These are phyloP conservation scores for Gaertneriomyces sp. DNA, from an alignment of 192 early-diverging fungal species.

Conservation along the genomic window DNA sequence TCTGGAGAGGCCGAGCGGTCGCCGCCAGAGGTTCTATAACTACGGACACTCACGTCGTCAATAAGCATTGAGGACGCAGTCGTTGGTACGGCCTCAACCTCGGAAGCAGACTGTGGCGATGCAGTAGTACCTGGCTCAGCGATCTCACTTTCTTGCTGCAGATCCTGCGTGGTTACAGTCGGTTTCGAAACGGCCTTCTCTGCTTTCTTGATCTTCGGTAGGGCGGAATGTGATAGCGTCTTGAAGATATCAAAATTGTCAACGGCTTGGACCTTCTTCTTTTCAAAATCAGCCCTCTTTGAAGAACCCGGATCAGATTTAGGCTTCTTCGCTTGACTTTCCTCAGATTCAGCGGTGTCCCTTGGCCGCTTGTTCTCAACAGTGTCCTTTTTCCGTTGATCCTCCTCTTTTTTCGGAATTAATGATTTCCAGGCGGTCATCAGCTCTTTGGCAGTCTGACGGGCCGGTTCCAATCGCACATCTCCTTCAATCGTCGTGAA, in stretches of 20 bases:
- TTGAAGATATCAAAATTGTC: constrained; percentile 21
- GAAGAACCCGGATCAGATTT: not conserved
- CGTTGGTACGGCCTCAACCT: not conserved
- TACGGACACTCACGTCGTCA: constrained; percentile 11
- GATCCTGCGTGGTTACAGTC: not conserved
- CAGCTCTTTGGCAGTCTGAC: constrained; percentile 5
- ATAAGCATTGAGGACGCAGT: constrained; percentile 2
- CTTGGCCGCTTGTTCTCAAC: constrained; percentile 13
- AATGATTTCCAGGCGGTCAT: constrained; percentile 22
- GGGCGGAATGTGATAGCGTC: constrained; percentile 11
- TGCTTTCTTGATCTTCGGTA: constrained; percentile 28
- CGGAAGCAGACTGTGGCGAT: not conserved
- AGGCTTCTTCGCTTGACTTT: not conserved
- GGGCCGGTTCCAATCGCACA: not conserved
- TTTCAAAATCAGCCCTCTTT: not conserved
- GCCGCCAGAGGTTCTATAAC: constrained; percentile 6
- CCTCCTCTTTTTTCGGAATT: constrained; percentile 6
- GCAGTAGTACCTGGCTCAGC: not conserved
- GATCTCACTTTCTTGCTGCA: too few relatives aligned
- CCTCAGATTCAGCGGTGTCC: not conserved
- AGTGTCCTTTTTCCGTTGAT: not conserved
- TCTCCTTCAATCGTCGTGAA: constrained; percentile 4
- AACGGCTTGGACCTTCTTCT: not conserved
- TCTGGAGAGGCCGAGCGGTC: not conserved
- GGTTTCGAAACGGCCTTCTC: constrained; percentile 12